Evolutionary conservation across 1,284 basidiomycete genomes (phyloP), one percentile per base, ranked within the genome.

Genomic region (Naganishia cerealis): DNA sequence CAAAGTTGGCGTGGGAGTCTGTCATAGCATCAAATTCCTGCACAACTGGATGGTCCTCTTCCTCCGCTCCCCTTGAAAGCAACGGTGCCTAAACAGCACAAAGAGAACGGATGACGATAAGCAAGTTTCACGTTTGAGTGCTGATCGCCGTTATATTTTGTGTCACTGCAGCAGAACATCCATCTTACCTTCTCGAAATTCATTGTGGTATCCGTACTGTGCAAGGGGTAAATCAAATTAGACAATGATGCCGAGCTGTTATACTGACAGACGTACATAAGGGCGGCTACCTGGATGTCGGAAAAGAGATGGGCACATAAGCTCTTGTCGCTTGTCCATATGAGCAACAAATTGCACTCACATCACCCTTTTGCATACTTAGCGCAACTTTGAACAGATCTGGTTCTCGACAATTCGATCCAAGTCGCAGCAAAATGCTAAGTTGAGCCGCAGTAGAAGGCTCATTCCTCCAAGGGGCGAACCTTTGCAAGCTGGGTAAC

Each of bases 401-500:
- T 36, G 48, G 24, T n/a, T 40, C 21, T 33, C 24, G 24, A 12
- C 29, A n/a, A 57, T 36, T 29, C 2, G 43, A n/a, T 16, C 26
- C 58, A 4, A 61, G 8, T 18, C 58, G 58, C 58, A 13, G 10
- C 18, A 61, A 38, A 9, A 61, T n/a, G 3, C 21, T 9, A 21
- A 61, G 21, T 15, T 61, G 58, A 8, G 15, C 26, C 12, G 29
- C 36, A 10, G 58, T 38, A 10, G 29, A 61, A 1, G 29, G 42
- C 21, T 61, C 29, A 15, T 61, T 24, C 18, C 58, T 43, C 58
- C 58, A 61, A 38, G 26, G 16, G 29, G 58, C 58, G 43, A n/a
- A 48, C 15, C 29, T 61, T 29, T 50, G 43, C 29, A 61, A 48
- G 26, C 58, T 61, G 40, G 58, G 24, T 10, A 29, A 59, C 12